Percentiles rank a stretch among this genome's conserved stretches.
These are phyloP conservation scores for Fallopia convolvulus DNA, from an alignment of 148 eudicot genomes.

Conservation along the genomic window DNA sequence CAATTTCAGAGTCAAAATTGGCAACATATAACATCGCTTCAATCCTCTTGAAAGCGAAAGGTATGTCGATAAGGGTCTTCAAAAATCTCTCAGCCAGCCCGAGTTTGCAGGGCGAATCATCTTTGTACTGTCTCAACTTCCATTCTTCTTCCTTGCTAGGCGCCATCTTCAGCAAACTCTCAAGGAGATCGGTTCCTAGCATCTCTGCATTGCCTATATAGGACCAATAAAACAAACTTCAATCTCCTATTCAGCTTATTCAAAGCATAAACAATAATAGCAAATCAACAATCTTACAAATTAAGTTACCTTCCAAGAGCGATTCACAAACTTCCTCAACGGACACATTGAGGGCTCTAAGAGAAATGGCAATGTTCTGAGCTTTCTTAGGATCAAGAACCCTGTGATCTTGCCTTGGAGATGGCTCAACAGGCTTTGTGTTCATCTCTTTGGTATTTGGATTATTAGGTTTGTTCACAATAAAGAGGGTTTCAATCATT, in stretches of 20 bases:
- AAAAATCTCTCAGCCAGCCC: conserved; percentile 89
- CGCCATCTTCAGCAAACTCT: conserved; percentile 85
- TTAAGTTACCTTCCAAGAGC: conserved; percentile 66
- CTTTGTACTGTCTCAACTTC: conserved; percentile 73
- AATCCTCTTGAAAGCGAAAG: conserved; percentile 80
- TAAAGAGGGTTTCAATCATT: conserved; percentile 88
- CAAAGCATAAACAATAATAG: neutral
- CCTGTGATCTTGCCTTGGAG: conserved; percentile 32
- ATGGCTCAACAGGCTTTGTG: conserved; percentile 33
- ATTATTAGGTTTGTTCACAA: conserved; percentile 52
- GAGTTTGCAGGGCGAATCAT: conserved; percentile 83
- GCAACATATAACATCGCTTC: conserved; percentile 82
- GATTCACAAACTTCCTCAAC: conserved; percentile 93
- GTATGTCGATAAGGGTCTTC: conserved; percentile 75
- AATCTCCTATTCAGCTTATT: neutral
- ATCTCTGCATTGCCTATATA: conserved; percentile 65
- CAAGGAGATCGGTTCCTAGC: conserved; percentile 86
- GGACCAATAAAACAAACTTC: neutral
- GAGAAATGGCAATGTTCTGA: conserved; percentile 82
- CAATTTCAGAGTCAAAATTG: conserved; percentile 83
- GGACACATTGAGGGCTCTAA: conserved; percentile 80
- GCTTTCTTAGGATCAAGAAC: conserved; percentile 96
- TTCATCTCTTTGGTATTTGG: conserved; percentile 43
- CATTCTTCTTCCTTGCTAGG: conserved; percentile 92
- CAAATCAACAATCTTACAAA: neutral